These are phyloP conservation scores for Saccharomycopsis babjevae DNA, from an alignment of 805 yeast genomes.

Conservation along the genomic window DNA sequence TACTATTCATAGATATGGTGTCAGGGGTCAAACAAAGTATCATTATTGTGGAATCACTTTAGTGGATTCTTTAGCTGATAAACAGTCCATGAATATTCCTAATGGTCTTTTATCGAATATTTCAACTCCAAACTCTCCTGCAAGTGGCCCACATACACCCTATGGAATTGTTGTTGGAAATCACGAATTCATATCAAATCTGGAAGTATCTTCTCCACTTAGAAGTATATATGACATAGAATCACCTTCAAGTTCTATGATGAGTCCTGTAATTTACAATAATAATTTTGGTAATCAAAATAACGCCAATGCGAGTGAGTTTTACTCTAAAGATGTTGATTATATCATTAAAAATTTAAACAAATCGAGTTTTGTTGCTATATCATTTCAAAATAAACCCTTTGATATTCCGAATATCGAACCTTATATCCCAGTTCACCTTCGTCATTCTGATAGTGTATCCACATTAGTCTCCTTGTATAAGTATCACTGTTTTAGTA, in stretches of 20 bases:
- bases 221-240: conserved; percentile 8
- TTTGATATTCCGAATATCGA: conserved; percentile 22
- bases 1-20: conserved; percentile 65
- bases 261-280: not conserved
- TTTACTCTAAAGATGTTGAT: not conserved
- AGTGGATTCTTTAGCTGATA: conserved; percentile 21
- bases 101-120: not conserved
- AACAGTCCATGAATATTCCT: not conserved
- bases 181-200: not conserved
- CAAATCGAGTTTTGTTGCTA: not conserved
- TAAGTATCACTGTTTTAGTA: conserved; percentile 49
- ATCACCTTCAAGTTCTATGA: conserved; percentile 1
- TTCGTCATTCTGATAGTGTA: conserved; percentile 45
- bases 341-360: not conserved
- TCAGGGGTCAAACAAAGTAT: conserved; percentile 69
- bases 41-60: conserved; percentile 69
- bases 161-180: not conserved
- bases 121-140: conserved; percentile 1
- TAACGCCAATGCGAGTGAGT: not conserved
- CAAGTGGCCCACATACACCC: conserved; percentile 7
- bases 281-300: not conserved
- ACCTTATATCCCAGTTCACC: conserved; percentile 30
- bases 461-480: conserved; percentile 54
- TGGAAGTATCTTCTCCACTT: conserved; percentile 15
- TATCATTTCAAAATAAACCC: conserved; percentile 30